phyloP scores from a whole-genome alignment of 2,329 filamentous ascomycete species.

The Pseudogymnoascus verrucosus region DNA sequence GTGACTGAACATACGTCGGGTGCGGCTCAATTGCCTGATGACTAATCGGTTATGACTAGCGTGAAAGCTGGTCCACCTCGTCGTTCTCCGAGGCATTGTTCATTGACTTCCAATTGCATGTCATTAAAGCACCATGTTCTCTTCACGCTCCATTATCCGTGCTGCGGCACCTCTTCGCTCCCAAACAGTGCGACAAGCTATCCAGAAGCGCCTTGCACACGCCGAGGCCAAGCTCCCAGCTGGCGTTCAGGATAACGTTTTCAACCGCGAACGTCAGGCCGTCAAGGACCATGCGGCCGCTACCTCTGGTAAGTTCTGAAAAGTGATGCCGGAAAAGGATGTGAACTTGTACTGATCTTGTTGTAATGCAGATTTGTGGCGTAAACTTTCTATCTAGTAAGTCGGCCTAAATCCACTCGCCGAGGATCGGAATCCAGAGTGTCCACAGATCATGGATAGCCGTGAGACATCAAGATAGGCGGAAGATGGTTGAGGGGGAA shows the following conservation, averaged over 20 bases:
- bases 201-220: constrained; percentile 67
- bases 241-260: constrained; percentile 72
- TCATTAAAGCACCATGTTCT: constrained; percentile 46
- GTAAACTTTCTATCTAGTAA: constrained; percentile 94
- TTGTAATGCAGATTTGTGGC: constrained; percentile 68
- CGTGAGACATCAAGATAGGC: background rate
- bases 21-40: background rate
- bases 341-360: constrained; percentile 28
- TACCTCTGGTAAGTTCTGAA: constrained; percentile 63
- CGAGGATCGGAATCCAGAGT: constrained; percentile 7
- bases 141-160: constrained; percentile 54
- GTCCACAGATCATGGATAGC: background rate
- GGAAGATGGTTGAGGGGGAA: background rate
- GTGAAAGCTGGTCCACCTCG: constrained; percentile 6
- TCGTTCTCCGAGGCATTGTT: background rate
- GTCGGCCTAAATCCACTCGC: constrained; percentile 29
- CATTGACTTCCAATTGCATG: constrained; percentile 7
- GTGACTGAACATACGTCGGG: background rate
- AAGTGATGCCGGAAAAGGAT: background rate
- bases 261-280: constrained; percentile 83
- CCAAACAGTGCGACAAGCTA: constrained; percentile 43
- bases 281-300: constrained; percentile 84
- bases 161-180: constrained; percentile 49
- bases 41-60: constrained; percentile 4
- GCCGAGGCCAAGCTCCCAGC: constrained; percentile 34